A percentile compares a stretch with the other conserved stretches of the same genome.
These are phyloP conservation scores for Lipomyces japonicus DNA, from an alignment of 805 yeast species.

Conservation along the genomic window DNA sequence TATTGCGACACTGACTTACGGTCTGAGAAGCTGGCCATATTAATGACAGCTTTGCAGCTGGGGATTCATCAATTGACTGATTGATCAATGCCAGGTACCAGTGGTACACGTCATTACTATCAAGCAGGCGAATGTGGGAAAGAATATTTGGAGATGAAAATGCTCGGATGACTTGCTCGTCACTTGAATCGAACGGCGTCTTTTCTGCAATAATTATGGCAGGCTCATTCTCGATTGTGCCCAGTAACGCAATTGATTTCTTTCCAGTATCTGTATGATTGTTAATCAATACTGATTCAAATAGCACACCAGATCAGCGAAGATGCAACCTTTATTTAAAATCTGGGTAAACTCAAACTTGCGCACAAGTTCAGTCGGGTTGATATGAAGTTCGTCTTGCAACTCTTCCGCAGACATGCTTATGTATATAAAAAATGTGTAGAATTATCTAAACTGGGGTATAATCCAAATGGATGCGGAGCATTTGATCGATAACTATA, in stretches of 20 bases:
- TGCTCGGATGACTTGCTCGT: constrained; percentile 12
- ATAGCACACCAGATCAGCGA: neutral
- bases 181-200: constrained; percentile 48
- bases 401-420: neutral
- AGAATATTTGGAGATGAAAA: constrained; percentile 3
- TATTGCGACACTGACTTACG: constrained; percentile 4
- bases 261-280: constrained; percentile 66
- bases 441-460: no score
- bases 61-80: constrained; percentile 44
- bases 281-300: no score
- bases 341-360: constrained; percentile 8
- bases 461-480: no score
- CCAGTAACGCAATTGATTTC: constrained; percentile 65
- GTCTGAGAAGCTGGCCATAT: constrained; percentile 84
- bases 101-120: constrained; percentile 76
- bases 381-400: neutral
- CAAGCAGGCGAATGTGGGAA: constrained; percentile 41
- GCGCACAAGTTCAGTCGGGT: constrained; percentile 3
- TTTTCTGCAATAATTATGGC: constrained; percentile 77
- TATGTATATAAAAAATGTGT: no score
- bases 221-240: constrained; percentile 53
- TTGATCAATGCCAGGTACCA: constrained; percentile 65
- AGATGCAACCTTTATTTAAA: constrained; percentile 9
- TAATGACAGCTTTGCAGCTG: constrained; percentile 68
- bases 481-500: no score